A percentile compares a stretch with the other conserved stretches of the same genome.
Conservation (phyloP, 768 basidiomycete genomes). For the Paxillus rubicundulus region DNA sequence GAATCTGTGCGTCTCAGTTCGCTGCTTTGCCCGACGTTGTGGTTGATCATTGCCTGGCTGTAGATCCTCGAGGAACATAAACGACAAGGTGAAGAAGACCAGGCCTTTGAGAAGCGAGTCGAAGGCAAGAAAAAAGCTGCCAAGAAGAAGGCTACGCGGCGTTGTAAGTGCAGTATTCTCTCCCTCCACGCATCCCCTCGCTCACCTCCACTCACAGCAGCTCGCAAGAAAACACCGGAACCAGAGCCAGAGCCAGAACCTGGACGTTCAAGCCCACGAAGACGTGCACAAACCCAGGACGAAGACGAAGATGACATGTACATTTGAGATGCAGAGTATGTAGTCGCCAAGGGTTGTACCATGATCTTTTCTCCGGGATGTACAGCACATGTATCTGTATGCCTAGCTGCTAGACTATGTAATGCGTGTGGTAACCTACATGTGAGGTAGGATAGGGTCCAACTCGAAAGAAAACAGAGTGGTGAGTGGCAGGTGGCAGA, state of each 20-base stretch:
- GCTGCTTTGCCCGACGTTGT: neutral
- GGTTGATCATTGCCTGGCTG: slow-evolving; percentile 1
- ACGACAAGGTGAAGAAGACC: slow-evolving; percentile 86
- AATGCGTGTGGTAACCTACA: slow-evolving; percentile 14
- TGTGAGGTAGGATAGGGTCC: neutral
- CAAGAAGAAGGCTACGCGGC: slow-evolving; percentile 62
- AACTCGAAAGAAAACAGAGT: neutral
- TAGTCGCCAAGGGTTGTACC: neutral
- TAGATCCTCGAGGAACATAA: slow-evolving; percentile 85
- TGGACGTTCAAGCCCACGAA: slow-evolving; percentile 8
- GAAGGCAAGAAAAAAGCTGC: slow-evolving; percentile 80
- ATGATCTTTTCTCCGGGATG: neutral
- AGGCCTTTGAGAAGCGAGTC: slow-evolving; percentile 84
- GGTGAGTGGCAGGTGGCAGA: neutral
- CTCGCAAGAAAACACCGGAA: slow-evolving; percentile 29
- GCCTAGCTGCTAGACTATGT: slow-evolving; percentile 1
- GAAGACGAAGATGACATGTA: slow-evolving; percentile 28
- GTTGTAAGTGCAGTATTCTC: slow-evolving; percentile 31
- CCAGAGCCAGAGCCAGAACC: slow-evolving; percentile 18
- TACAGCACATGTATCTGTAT: slow-evolving; percentile 15
- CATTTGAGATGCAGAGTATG: slow-evolving; percentile 4
- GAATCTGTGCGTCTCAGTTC: slow-evolving; percentile 55
- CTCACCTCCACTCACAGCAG: slow-evolving; percentile 12
- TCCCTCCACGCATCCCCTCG: neutral
- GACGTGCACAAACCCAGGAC: slow-evolving; percentile 6